Evolutionary conservation across 139 green algal species (phyloP), one percentile per base, ranked within the genome.

Genomic region (Chlamydomonas sphaeroides): DNA sequence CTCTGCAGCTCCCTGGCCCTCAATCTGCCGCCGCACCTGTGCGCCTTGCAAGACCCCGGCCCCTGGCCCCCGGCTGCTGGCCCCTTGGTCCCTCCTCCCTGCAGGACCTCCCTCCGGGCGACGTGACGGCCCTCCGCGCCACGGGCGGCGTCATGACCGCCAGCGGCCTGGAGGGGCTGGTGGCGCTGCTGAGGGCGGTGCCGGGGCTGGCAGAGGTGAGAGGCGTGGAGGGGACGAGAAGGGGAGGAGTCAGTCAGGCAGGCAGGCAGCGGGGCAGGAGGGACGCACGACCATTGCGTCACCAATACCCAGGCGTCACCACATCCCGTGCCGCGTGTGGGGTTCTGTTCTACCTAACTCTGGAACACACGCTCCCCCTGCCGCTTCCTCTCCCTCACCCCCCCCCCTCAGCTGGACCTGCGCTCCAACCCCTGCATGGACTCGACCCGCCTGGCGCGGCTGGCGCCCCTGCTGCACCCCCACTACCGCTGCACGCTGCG

Each of bases 131-230:
- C 2, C 59, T 80, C 26, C 74, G 74, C 5, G 74, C 74, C 5
- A 57, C 57, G 59, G 32, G 17, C 3, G 74, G 74, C 18, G 74
- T 45, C 25, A 33, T 86, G 57, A 53, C 32, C 0, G 1, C 21
- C 26, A 67, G 69, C 35, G 80, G n/a, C 21, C 38, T 73, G 42
- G 68, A 79, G 21, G 80, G 80, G 3, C 80, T 86, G 42, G 30
- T 33, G 41, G 57, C 80, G 57, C 80, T 86, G 68, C 38, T 86
- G 59, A 25, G 69, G 56, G 38, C 53, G 17, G 32, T 32, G 5
- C 80, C 80, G 1, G 59, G n/a, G 25, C 67, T 86, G 25, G 65
- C 68, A 32, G 69, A 86, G 79, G 79, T 85, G 56, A 45, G 72
- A n/a, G n/a, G n/a, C n/a, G n/a, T n/a, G n/a, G n/a, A n/a, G n/a